Evolutionary conservation across 306 rosid genomes (phyloP), one percentile per base, ranked within the genome.

Genomic region (Casuarina glauca): DNA sequence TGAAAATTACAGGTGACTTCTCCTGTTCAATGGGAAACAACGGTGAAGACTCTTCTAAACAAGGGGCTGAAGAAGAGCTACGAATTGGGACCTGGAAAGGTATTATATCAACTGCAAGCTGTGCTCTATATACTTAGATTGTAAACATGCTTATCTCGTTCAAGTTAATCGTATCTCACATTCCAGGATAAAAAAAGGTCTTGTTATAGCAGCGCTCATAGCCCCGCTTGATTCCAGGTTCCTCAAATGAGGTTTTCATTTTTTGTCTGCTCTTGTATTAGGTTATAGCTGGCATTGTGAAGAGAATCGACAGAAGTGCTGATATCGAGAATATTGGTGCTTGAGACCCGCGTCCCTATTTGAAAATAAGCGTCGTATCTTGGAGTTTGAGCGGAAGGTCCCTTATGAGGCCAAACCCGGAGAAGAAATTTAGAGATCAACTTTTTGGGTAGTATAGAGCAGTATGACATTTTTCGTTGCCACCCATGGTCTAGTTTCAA

Each of bases 81-180:
- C 64, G 99, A 96, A 89, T 72, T 96, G 70, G 99, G 99, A 69
- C 98, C 98, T 4, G 99, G 99, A 84, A 96, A 96, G 99, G 99
- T 95, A 84, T 45, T 36, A 63, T 57, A 43, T 55, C 54, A 50
- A 17, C 60, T 20, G 32, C 17, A 32, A 15, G 51, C 58, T 5
- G 45, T 82, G 66, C 8, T 12, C 51, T 44, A 61, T 48, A 39
- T 48, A 32, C 43, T 11, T 16, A 10, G 43, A 75, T 32, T 12
- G 35, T 19, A 51, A 17, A 63, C 54, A 55, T 45, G 50, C 52
- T 44, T 44, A 76, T 43, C 46, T 52, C 8, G 51, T 45, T 20
- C 10, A 74, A 4, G 26, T 43, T 44, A 15, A 16, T 54, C 32
- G 32, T 26, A 26, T 26, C 32, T 26, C 32, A 26, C 32, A 26